Base-by-base conservation (phyloP, 2,329 filamentous ascomycete species). In the Ambrosiella cleistominuta region DNA sequence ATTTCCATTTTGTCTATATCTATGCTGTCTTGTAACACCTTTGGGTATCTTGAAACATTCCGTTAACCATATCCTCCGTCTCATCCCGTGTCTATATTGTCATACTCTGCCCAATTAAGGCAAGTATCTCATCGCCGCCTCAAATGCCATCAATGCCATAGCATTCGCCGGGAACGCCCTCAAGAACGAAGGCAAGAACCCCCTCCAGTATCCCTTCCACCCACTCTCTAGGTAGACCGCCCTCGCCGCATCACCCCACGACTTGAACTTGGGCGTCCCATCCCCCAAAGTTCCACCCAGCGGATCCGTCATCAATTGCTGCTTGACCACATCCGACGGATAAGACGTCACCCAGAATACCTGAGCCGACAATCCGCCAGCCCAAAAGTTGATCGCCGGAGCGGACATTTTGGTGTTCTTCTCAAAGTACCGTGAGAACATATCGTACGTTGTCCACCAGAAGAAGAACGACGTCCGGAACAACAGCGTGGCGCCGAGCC, bases 381-480 rank as follows among this genome's bases (percentile, higher is more conserved):
- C 91, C 91, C 91, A 97, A 73, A 98, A 98, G 68, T 97, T 97
- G 66, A 97, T 77, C 1, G 83, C 83, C 0, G 93, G 88, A 0
- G 81, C 80, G 57, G 85, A 85, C 57, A 96, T 72, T 11, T 64
- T 70, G 1, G 90, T 95, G 64, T 81, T 74, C 15, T 79, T 70
- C 57, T 79, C 74, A 66, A 97, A 73, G 60, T 76, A 71, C 19
- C 80, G 76, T 4, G 87, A 86, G 64, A 97, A 78, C 37, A 95
- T 64, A 66, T 96, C 91, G 73, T 98, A 98, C 61, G 82, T 86
- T n/a, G 83, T 83, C 93, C 93, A 98, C 90, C 90, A 97, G 74
- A 85, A 93, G 77, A 95, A 96, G 76, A 98, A 98, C 72, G 91
- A 95, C 12, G 82, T 81, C 15, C 93, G 80, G 73, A 97, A 97